Percentiles rank a stretch among this genome's conserved stretches.
Evolutionary conservation across 148 eudicot species (phyloP).

Genomic region (Vaccinium vitisidaea): DNA sequence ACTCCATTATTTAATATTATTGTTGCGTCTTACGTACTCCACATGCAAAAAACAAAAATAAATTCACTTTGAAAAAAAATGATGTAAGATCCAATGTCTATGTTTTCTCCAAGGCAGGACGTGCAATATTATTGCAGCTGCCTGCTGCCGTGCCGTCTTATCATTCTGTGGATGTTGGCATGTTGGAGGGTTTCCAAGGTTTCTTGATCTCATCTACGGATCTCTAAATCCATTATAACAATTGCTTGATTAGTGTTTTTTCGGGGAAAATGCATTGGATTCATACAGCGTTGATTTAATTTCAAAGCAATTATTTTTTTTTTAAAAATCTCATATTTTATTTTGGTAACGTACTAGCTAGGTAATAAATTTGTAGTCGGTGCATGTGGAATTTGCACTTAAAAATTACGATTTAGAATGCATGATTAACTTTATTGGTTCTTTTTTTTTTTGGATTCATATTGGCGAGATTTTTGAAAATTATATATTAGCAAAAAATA

Average conservation of each 20-base stretch:
- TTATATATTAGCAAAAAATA: too few species aligned
- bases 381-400: background rate
- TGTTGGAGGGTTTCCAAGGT: background rate
- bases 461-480: too few species aligned
- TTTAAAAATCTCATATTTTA: background rate
- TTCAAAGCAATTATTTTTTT: background rate
- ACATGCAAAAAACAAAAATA: background rate
- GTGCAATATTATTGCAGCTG: background rate
- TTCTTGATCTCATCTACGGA: background rate
- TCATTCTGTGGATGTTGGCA: background rate
- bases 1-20: background rate
- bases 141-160: background rate
- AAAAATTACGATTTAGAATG: too few species aligned
- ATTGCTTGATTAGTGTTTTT: background rate
- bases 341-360: background rate
- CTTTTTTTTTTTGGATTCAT: too few species aligned
- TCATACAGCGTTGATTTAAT: background rate
- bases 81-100: background rate
- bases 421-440: too few species aligned
- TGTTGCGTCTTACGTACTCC: background rate
- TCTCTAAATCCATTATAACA: background rate
- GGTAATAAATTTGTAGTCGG: background rate
- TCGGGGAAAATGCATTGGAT: background rate
- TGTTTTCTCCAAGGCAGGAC: background rate
- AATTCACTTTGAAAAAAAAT: background rate